A percentile compares a stretch with the other conserved stretches of the same genome.
Conservation (phyloP, 352 stramenopile species). For the Globisporangium carolinianum region DNA sequence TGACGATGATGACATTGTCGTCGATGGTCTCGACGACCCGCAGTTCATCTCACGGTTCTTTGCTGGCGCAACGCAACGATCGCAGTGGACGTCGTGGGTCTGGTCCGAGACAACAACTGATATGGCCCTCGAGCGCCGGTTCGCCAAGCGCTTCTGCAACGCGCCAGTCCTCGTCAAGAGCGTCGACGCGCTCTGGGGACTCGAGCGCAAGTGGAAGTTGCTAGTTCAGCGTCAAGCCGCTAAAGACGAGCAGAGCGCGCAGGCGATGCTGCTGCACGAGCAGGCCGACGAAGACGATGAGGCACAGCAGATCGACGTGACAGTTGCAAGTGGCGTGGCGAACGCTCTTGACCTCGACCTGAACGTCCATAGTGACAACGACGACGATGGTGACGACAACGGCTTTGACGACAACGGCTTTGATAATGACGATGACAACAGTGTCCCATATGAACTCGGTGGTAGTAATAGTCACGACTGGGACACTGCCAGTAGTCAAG, state of each 20-base stretch:
- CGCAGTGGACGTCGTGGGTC: conserved; percentile 70
- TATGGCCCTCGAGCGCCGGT: conserved; percentile 45
- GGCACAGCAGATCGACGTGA: conserved; percentile 28
- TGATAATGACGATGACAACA: neutral
- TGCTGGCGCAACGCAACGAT: conserved; percentile 21
- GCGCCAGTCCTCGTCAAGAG: conserved; percentile 40
- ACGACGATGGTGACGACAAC: conserved; percentile 26
- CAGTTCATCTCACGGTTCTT: conserved; percentile 64
- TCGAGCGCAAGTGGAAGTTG: conserved; percentile 63
- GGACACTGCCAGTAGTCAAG: neutral
- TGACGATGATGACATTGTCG: conserved; percentile 25
- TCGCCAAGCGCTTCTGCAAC: conserved; percentile 57
- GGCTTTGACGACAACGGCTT: conserved; percentile 4
- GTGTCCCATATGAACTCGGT: neutral
- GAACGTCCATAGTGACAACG: conserved; percentile 13
- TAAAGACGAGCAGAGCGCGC: conserved; percentile 45
- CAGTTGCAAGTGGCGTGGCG: conserved; percentile 17
- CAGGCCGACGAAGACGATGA: conserved; percentile 64
- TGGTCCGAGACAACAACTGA: conserved; percentile 46
- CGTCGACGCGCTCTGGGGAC: conserved; percentile 47
- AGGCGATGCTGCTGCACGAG: conserved; percentile 63
- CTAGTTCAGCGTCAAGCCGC: conserved; percentile 40
- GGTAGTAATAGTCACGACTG: neutral
- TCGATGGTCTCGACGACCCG: conserved; percentile 52
- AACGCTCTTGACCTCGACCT: conserved; percentile 25